Conservation (phyloP, 257 asterid genomes). For the Gynochthodes officinalis region DNA sequence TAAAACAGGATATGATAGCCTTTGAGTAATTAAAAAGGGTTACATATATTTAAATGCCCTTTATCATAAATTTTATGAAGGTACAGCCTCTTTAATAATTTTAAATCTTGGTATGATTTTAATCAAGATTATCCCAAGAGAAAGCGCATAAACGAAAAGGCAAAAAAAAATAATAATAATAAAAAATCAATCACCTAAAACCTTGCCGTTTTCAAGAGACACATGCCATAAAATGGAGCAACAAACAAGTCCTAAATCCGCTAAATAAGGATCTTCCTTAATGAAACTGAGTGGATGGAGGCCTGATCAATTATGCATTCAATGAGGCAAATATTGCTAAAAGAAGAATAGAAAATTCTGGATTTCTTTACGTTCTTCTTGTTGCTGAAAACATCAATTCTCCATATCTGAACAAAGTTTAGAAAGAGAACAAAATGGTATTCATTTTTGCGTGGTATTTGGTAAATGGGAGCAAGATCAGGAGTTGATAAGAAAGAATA, state of each 20-base stretch:
- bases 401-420: background rate
- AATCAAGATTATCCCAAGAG: too few relatives aligned
- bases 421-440: background rate
- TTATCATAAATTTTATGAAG: too few relatives aligned
- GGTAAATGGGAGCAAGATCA: background rate
- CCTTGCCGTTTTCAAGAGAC: too few relatives aligned
- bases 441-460: background rate
- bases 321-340: background rate
- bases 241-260: constrained; percentile 6
- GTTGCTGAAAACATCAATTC: background rate
- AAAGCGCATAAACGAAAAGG: too few relatives aligned
- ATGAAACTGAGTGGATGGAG: constrained; percentile 11
- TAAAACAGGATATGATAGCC: too few relatives aligned
- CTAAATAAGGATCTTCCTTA: constrained; percentile 18
- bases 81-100: too few relatives aligned
- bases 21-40: too few relatives aligned
- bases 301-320: background rate
- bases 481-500: background rate
- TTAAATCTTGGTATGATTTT: too few relatives aligned
- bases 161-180: too few relatives aligned
- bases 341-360: background rate
- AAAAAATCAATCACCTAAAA: too few relatives aligned
- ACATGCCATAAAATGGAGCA: background rate
- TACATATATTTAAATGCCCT: too few relatives aligned
- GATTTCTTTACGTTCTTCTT: too few relatives aligned